Percentiles rank a stretch among this genome's conserved stretches.
Conservation (phyloP, 2,329 filamentous ascomycete genomes). For the Leptographium flavum region DNA sequence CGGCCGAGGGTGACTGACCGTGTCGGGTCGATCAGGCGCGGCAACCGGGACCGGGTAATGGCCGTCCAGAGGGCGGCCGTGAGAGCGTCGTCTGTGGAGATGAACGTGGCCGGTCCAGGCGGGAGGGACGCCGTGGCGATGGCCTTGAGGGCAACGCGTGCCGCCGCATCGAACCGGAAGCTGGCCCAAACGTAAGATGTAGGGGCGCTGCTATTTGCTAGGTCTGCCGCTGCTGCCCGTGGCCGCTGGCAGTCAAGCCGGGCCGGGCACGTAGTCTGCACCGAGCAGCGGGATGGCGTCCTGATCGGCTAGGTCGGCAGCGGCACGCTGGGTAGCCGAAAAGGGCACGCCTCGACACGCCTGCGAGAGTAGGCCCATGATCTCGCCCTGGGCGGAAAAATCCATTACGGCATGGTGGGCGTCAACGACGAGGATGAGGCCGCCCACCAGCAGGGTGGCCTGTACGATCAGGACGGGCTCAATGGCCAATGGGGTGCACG, state of each 20-base stretch:
- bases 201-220: not conserved
- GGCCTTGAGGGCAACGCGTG: constrained; percentile 5
- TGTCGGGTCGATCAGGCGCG: constrained; percentile 15
- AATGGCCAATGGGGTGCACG: constrained; percentile 20
- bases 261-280: not conserved
- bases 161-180: constrained; percentile 4
- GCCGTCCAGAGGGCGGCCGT: constrained; percentile 36
- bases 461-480: constrained; percentile 25
- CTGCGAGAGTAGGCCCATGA: constrained; percentile 27
- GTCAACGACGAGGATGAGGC: constrained; percentile 11
- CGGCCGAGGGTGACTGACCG: constrained; percentile 24
- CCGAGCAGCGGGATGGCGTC: constrained; percentile 25
- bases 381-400: constrained; percentile 11
- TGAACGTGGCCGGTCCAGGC: not conserved
- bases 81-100: constrained; percentile 38
- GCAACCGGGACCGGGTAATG: constrained; percentile 24
- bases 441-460: constrained; percentile 11
- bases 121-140: not conserved
- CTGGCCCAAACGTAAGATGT: constrained; percentile 6
- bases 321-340: constrained; percentile 25
- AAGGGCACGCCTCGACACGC: constrained; percentile 31
- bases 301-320: constrained; percentile 19
- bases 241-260: not conserved
- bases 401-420: constrained; percentile 12
- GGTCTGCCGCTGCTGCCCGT: not conserved